These are phyloP conservation scores for Exidia glandulosa DNA, from an alignment of 768 basidiomycete genomes.

Conservation along the genomic window DNA sequence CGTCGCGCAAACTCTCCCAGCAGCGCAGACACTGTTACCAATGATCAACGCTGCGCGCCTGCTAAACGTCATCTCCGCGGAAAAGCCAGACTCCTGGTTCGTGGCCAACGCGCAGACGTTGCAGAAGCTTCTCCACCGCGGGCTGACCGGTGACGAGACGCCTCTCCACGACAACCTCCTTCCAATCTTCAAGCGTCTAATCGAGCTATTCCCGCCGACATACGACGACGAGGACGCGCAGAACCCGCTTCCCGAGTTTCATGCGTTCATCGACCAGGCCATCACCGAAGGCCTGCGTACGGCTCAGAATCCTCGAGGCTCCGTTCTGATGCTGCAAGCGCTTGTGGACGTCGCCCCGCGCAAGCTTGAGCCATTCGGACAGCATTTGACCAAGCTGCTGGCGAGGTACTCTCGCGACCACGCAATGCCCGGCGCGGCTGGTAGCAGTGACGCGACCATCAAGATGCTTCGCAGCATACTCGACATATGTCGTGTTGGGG, in stretches of 20 bases:
- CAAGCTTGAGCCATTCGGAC: slow-evolving; percentile 69
- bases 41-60: slow-evolving; percentile 81
- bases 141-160: slow-evolving; percentile 69
- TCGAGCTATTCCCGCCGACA: slow-evolving; percentile 65
- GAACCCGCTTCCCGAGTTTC: slow-evolving; percentile 64
- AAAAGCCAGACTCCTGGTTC: slow-evolving; percentile 81
- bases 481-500: slow-evolving; percentile 72
- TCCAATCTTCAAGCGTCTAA: slow-evolving; percentile 71
- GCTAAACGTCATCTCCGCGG: slow-evolving; percentile 71
- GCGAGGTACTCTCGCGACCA: slow-evolving; percentile 84
- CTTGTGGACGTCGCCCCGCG: slow-evolving; percentile 73
- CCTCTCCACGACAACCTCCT: slow-evolving; percentile 71
- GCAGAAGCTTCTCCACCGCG: slow-evolving; percentile 79
- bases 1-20: slow-evolving; percentile 24
- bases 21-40: slow-evolving; percentile 50
- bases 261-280: slow-evolving; percentile 60
- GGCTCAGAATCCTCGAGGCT: slow-evolving; percentile 60
- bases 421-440: slow-evolving; percentile 39
- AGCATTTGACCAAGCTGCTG: slow-evolving; percentile 70
- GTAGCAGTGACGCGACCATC: slow-evolving; percentile 43
- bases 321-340: slow-evolving; percentile 78
- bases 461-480: slow-evolving; percentile 67
- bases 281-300: slow-evolving; percentile 74
- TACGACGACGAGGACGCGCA: slow-evolving; percentile 64
- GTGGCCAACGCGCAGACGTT: slow-evolving; percentile 55